Conservation (phyloP, 164 flowering plant species). For the Aristolochia californica region DNA sequence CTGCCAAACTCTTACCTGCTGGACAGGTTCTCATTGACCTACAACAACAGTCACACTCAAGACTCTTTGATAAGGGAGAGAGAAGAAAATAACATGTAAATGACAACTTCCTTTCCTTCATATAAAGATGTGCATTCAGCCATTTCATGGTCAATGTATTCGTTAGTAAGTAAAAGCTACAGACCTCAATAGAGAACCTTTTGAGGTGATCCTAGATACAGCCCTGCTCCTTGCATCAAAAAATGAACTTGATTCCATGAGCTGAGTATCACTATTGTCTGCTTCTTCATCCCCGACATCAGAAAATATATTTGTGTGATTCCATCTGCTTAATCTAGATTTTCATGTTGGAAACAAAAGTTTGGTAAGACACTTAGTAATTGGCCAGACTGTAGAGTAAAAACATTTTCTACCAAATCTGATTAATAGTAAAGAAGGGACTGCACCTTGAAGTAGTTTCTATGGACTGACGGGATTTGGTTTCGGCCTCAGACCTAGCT, state of each 20-base stretch:
- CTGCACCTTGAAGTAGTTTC: conserved; percentile 81
- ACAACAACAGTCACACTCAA: conserved; percentile 2
- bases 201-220: conserved; percentile 34
- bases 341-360: conserved; percentile 1
- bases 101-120: conserved; percentile 35
- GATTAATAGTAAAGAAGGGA: background rate
- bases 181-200: conserved; percentile 43
- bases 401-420: background rate
- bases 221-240: conserved; percentile 32
- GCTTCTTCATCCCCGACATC: conserved; percentile 60
- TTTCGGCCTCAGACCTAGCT: conserved; percentile 35
- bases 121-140: no score
- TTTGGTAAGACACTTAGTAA: background rate
- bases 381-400: background rate
- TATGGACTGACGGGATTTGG: conserved; percentile 51
- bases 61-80: background rate
- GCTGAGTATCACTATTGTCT: conserved; percentile 42
- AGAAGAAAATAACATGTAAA: conserved; percentile 24
- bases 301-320: conserved; percentile 89
- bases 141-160: no score
- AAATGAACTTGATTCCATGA: conserved; percentile 27
- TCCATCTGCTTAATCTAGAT: conserved; percentile 84
- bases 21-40: conserved; percentile 47
- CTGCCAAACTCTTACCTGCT: conserved; percentile 52
- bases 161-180: conserved; percentile 2